Base-by-base conservation (phyloP, 2,329 filamentous ascomycete genomes). In the Ophiostoma himal-ulmi region DNA sequence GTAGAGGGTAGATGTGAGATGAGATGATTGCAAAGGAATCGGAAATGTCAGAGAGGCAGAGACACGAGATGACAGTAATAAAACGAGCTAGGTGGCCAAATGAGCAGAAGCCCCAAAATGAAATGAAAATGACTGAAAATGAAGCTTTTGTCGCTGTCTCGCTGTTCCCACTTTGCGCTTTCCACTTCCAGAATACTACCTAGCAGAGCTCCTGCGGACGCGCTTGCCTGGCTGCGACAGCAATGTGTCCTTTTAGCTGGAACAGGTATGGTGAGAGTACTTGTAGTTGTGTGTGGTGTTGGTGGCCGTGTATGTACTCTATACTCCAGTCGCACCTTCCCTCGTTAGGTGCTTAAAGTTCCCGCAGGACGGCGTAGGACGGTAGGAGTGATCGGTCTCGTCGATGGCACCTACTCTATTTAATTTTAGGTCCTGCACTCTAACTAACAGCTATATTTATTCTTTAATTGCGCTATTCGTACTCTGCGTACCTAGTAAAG, bases 211-310 rank as follows among this genome's bases (percentile, higher is more conserved):
- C 54, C n/a, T 34, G 26, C 26, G 57, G 26, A 34, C 57, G 57
- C 57, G 57, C 57, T 60, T 60, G 54, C 54, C 54, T 60, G 22
- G 57, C 57, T 60, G 26, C 26, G 57, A 62, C 57, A 26, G 57
- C 57, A 62, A 62, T 62, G 57, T 62, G 57, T 62, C 57, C 57
- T 62, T 62, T 62, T 34, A 57, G 26, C 57, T 34, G 52, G 57
- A 26, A 26, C 34, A 62, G 57, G 57, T 62, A 26, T 34, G 57
- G 57, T 17, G 11, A 17, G 57, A 20, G 57, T 60, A 62, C 57
- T 36, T 62, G 14, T 5, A 5, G 0, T 34, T 62, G 26, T 17
- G 22, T 34, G 57, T 17, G 5, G 26, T 13, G 6, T 34, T 26
- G 26, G 57, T 62, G 14, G 14, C 4, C 5, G 57, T 34, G 10